Base-by-base conservation (phyloP, 495 filamentous ascomycete species). In the Cercophora newfieldiana region DNA sequence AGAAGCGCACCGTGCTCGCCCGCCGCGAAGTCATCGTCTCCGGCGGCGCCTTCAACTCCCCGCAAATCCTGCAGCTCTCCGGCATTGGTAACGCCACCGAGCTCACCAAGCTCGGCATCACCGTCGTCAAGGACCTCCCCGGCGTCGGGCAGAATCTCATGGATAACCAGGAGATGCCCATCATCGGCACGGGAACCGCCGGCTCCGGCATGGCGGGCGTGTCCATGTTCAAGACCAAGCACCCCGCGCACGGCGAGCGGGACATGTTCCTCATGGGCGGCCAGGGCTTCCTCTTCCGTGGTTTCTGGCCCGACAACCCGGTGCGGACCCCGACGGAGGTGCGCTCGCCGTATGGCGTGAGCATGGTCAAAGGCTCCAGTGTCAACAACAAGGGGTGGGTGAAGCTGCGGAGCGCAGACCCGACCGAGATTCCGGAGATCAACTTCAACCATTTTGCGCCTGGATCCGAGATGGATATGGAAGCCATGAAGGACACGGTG, bases 111-210 rank as follows among this genome's bases (percentile, higher is more conserved):
- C 69, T 76, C 48, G 53, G 68, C 48, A 86, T 88, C 54, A 67
- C 77, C 24, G 74, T 81, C 48, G 67, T 78, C 28, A 75, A 82
- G 22, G 74, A 86, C 49, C 74, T 81, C 2, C 82, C 83, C 10
- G 85, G 84, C 4, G 85, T 87, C 0, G 84, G 85, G 1, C 80
- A 80, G 69, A 85, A 85, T 47, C 77, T 87, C 0, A 81, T 83
- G 71, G 85, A 87, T 59, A 85, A 87, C 62, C 78, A 78, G 61
- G 77, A 78, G 64, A 74, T 75, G 66, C 73, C 74, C 30, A 74
- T 75, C 64, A 67, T 75, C 51, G 75, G 73, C 22, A 66, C 67
- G 7, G 73, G 75, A 6, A 62, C 54, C 21, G 75, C 49, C 19
- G 73, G 73, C 4, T 28, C 22, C 37, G 75, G 75, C 16, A 67